These are phyloP conservation scores for Albatrellus sp. DNA, from an alignment of 1,284 basidiomycete species.

Conservation along the genomic window DNA sequence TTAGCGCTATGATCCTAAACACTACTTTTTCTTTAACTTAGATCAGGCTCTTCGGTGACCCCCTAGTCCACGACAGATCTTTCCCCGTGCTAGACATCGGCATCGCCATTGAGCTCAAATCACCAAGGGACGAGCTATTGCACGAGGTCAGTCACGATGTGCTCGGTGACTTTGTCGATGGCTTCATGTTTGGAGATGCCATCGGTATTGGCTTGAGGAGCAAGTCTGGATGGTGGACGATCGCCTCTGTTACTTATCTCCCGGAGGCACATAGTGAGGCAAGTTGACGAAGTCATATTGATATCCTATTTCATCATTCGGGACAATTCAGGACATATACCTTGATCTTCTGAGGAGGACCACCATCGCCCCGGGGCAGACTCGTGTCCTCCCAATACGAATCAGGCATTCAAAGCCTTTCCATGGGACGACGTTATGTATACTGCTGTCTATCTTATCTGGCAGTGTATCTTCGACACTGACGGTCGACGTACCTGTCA, in stretches of 20 bases:
- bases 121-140: constrained; percentile 15
- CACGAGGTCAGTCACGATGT: constrained; percentile 41
- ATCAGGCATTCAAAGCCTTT: constrained; percentile 26
- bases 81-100: constrained; percentile 40
- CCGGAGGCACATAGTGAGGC: neutral
- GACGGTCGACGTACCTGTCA: constrained; percentile 26
- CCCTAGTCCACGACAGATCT: constrained; percentile 26
- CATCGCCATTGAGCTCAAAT: constrained; percentile 30
- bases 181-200: constrained; percentile 53
- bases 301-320: neutral
- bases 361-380: constrained; percentile 49
- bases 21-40: constrained; percentile 15
- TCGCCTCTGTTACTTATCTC: constrained; percentile 15
- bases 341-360: constrained; percentile 24
- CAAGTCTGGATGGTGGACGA: constrained; percentile 39
- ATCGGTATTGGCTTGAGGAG: constrained; percentile 52
- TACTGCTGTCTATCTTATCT: constrained; percentile 24
- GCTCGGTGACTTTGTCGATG: constrained; percentile 50
- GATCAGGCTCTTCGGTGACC: constrained; percentile 74
- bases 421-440: constrained; percentile 17
- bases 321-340: constrained; percentile 20
- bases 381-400: constrained; percentile 38
- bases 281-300: neutral
- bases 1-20: neutral
- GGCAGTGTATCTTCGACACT: constrained; percentile 1